Percentiles rank a stretch among this genome's conserved stretches.
Conservation (phyloP, 225 moss, liverwort and hornwort genomes). For the Physcomitrium patens region DNA sequence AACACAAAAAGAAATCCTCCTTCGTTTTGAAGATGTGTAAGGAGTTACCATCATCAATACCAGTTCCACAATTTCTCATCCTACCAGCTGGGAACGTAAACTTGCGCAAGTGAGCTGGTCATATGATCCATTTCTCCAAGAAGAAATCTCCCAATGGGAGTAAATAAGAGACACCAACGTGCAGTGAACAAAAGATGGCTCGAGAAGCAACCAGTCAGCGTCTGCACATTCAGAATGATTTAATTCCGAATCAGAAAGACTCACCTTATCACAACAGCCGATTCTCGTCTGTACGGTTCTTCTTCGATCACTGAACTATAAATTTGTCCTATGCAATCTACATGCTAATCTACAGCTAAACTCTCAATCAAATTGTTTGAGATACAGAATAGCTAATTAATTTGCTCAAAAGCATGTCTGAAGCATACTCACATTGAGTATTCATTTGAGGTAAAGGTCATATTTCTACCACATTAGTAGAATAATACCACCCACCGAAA, state of each 20-base stretch:
- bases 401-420: slow-evolving; percentile 10
- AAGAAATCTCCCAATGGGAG: not conserved
- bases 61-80: too few species aligned
- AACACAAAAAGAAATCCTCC: too few species aligned
- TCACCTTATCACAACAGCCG: not conserved
- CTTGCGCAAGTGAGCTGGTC: not conserved
- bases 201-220: slow-evolving; percentile 5
- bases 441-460: not conserved
- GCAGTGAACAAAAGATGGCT: slow-evolving; percentile 12
- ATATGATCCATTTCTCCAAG: slow-evolving; percentile 9
- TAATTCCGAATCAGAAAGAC: not conserved
- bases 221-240: slow-evolving; percentile 28
- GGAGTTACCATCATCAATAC: too few species aligned
- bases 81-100: too few species aligned
- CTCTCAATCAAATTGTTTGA: not conserved
- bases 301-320: not conserved
- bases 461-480: not conserved
- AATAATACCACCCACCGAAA: not conserved
- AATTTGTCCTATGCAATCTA: not conserved
- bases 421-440: slow-evolving; percentile 15
- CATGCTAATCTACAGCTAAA: not conserved
- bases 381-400: slow-evolving; percentile 14
- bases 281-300: not conserved
- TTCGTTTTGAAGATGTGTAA: too few species aligned
- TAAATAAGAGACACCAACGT: slow-evolving; percentile 14